Evolutionary conservation across 345 rosid genomes (phyloP), one percentile per base, ranked within the genome.

Genomic region (Combretum micranthum): DNA sequence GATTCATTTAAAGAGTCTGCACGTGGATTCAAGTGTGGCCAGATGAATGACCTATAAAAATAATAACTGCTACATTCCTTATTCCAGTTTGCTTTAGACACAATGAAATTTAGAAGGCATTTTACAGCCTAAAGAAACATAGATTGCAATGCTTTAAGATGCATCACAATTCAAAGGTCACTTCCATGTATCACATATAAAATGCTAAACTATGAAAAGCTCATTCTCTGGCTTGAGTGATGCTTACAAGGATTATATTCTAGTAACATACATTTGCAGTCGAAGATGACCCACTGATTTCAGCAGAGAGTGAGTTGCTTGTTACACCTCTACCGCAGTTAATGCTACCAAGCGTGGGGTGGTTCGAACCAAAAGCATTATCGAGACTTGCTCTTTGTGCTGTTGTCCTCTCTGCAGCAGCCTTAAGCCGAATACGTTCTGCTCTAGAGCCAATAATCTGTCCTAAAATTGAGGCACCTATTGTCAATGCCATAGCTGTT

Each of bases 371-470:
- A 8, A 1, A 13, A 23, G 2, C 75, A 19, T 50, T 44, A 53
- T 32, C 61, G 10, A 61, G 59, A 20, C 73, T 61, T 43, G 61
- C 56, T 44, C 65, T 17, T 37, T 69, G 50, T 61, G 66, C 61
- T 23, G 22, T 59, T 13, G 62, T 65, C 58, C 53, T 65, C 44
- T 57, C 82, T 39, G 71, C 74, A 13, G 59, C 42, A 3, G 73
- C 72, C 68, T 65, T 84, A 61, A 87, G 75, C 47, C 94, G 77
- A 69, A 74, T 65, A 56, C 87, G 80, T 68, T 90, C 96, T 21
- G 97, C 96, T 72, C 94, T 81, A 15, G 97, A 83, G 47, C 97
- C 97, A 56, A 90, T 87, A 18, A 80, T 77, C 73, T 87, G 97
- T 20, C 97, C 97, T 25, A 87, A 20, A 42, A 90, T 85, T 0